phyloP scores from a whole-genome alignment of 768 basidiomycete species.

The Basidioascus undulatus region DNA sequence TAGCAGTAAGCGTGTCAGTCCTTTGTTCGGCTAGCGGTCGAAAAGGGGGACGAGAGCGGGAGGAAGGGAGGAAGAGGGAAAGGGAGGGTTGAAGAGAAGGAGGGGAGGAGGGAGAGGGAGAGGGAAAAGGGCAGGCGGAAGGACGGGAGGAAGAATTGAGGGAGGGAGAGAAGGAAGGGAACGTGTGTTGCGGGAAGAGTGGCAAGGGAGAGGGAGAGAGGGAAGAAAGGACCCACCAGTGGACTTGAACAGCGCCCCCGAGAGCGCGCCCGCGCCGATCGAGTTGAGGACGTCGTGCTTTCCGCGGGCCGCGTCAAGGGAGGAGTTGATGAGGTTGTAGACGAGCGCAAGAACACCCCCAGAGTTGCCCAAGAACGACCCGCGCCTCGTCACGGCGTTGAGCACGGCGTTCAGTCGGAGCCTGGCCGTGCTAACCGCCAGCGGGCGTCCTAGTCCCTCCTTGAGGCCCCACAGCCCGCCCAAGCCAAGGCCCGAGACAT shows the following conservation, averaged over 20 bases:
- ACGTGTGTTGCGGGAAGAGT: neutral
- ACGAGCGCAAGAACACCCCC: slow-evolving; percentile 85
- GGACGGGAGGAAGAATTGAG: slow-evolving; percentile 15
- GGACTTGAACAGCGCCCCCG: slow-evolving; percentile 76
- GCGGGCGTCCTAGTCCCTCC: slow-evolving; percentile 69
- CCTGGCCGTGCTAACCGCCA: slow-evolving; percentile 61
- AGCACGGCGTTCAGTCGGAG: slow-evolving; percentile 90
- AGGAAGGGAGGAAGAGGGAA: slow-evolving; percentile 2
- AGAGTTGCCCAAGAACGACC: slow-evolving; percentile 94
- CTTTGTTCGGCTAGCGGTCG: too few species aligned
- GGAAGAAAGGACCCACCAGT: slow-evolving; percentile 38
- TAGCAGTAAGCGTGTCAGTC: too few species aligned
- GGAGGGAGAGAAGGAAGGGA: neutral
- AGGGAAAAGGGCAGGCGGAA: slow-evolving; percentile 10
- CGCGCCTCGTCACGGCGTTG: slow-evolving; percentile 87
- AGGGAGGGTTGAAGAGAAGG: slow-evolving; percentile 11
- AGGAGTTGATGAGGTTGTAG: slow-evolving; percentile 91
- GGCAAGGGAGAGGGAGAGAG: neutral
- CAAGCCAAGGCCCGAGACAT: slow-evolving; percentile 80
- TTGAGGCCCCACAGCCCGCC: slow-evolving; percentile 91
- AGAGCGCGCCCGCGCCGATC: slow-evolving; percentile 74
- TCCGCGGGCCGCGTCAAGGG: slow-evolving; percentile 67
- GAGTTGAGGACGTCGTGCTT: slow-evolving; percentile 77
- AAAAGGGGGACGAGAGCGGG: too few species aligned
- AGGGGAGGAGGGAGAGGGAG: slow-evolving; percentile 18